Base-by-base conservation (phyloP, 2,329 filamentous ascomycete genomes). In the Pseudogymnoascus sp. region DNA sequence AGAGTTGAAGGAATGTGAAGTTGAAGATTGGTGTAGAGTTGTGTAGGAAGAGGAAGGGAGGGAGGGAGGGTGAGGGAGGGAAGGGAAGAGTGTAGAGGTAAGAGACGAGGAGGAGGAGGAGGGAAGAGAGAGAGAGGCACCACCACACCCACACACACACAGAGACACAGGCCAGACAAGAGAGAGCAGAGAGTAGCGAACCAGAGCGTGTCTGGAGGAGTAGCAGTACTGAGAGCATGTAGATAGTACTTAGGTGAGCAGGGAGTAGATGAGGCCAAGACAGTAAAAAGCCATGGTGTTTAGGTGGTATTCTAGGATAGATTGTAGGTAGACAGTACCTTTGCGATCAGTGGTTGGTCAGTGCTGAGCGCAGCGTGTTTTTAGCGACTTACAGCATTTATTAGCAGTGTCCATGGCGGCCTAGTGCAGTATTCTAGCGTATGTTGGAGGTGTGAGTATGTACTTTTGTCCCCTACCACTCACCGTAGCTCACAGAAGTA, bases 1-100 rank as follows among this genome's bases (percentile, higher is more conserved):
- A 29, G 25, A 5, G 25, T 48, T n/a, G 42, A 48, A 48, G 42
- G 42, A 48, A 15, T 48, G 42, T 48, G 42, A 48, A 15, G 42
- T 29, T 48, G 42, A n/a, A 39, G 40, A 62, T 21, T 37, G 40
- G 62, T 42, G 62, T 18, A 10, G 29, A 29, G 58, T 59, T 39
- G 25, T 21, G 60, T 13, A 37, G 39, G 31, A 39, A 40, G n/a
- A 36, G n/a, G 7, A 7, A 27, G 36, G 18, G 12, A n/a, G 29
- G n/a, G 33, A 13, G 62, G 39, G 35, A 33, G 45, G 59, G 37
- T 52, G 60, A 21, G 60, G 25, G 42, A 21, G 35, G 61, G 36
- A 29, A 33, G 27, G 27, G 48, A 55, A 27, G 37, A 29, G 31
- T 58, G 52, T 33, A 36, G 29, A 58, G 33, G 52, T 33, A 58